These are phyloP conservation scores for Trichosphaerium sp. DNA, from an alignment of 78 protist genomes.

Conservation along the genomic window DNA sequence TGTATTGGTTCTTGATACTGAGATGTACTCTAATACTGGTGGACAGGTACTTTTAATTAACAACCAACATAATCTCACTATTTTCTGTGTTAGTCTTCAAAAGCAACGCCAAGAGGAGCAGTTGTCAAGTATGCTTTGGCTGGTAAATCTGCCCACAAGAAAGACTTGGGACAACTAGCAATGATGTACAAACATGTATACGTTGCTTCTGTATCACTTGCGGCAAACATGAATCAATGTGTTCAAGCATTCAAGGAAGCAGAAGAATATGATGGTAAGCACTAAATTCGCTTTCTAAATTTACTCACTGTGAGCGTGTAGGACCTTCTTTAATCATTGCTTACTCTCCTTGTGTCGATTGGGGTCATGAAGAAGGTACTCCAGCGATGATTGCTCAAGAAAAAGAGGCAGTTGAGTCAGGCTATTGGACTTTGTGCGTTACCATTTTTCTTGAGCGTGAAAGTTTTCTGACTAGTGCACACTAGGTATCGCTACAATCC, in stretches of 20 bases:
- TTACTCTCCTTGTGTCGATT: conserved; percentile 55
- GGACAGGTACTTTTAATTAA: no score
- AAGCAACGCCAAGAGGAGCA: conserved; percentile 49
- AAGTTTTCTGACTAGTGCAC: neutral
- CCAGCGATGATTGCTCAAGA: neutral
- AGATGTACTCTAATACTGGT: conserved; percentile 70
- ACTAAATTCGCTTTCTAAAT: neutral
- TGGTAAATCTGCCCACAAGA: conserved; percentile 39
- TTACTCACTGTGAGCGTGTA: conserved; percentile 18
- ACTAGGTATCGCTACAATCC: conserved; percentile 44
- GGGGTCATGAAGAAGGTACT: conserved; percentile 1
- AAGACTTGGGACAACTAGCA: conserved; percentile 50
- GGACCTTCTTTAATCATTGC: conserved; percentile 60
- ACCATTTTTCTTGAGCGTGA: neutral
- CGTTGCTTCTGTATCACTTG: conserved; percentile 47
- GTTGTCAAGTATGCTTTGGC: conserved; percentile 43
- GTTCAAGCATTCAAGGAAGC: conserved; percentile 18
- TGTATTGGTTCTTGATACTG: conserved; percentile 61
- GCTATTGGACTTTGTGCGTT: conserved; percentile 56
- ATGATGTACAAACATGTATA: conserved; percentile 44
- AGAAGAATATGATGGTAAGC: conserved; percentile 2
- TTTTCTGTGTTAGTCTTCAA: no score
- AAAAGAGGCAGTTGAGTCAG: conserved; percentile 40
- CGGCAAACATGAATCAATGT: conserved; percentile 14
- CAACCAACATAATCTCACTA: no score